These are phyloP conservation scores for Bryoglossum gracile DNA, from an alignment of 495 filamentous ascomycete species.

Conservation along the genomic window DNA sequence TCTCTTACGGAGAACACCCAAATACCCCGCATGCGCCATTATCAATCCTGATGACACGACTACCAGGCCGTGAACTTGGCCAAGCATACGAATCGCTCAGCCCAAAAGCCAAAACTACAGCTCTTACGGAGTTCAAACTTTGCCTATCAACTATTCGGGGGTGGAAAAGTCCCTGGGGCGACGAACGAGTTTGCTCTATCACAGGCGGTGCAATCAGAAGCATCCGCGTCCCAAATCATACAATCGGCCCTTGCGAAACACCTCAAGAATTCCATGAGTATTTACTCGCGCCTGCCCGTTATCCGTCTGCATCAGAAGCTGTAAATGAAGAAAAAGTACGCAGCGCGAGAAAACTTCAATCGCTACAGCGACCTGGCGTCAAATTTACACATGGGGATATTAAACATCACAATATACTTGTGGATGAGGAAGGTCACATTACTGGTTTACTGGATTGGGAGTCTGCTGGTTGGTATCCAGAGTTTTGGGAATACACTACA, in stretches of 20 bases:
- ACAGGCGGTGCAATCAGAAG: slow-evolving; percentile 11
- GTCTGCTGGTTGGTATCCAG: slow-evolving; percentile 40
- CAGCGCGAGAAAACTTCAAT: slow-evolving; percentile 8
- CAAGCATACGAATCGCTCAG: slow-evolving; percentile 25
- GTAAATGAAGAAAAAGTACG: slow-evolving; percentile 5
- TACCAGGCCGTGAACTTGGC: slow-evolving; percentile 28
- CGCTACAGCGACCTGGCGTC: slow-evolving; percentile 11
- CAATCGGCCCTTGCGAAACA: slow-evolving; percentile 12
- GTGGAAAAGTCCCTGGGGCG: slow-evolving; percentile 22
- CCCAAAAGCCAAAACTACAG: slow-evolving; percentile 21
- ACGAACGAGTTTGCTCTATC: slow-evolving; percentile 7
- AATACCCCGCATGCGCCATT: slow-evolving; percentile 29
- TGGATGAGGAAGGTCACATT: slow-evolving; percentile 30
- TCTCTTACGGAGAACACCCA: slow-evolving; percentile 36
- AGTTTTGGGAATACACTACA: slow-evolving; percentile 44
- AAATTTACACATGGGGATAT: slow-evolving; percentile 31
- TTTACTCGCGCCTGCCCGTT: slow-evolving; percentile 9
- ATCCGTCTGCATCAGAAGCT: slow-evolving; percentile 10
- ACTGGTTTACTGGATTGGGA: slow-evolving; percentile 42
- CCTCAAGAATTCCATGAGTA: slow-evolving; percentile 14
- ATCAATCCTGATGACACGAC: slow-evolving; percentile 32
- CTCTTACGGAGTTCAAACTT: slow-evolving; percentile 22
- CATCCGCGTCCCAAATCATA: slow-evolving; percentile 12
- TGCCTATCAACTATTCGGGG: slow-evolving; percentile 22
- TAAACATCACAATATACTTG: slow-evolving; percentile 33